Base-by-base conservation (phyloP, 352 stramenopile species). In the Globisporangium alternatum region DNA sequence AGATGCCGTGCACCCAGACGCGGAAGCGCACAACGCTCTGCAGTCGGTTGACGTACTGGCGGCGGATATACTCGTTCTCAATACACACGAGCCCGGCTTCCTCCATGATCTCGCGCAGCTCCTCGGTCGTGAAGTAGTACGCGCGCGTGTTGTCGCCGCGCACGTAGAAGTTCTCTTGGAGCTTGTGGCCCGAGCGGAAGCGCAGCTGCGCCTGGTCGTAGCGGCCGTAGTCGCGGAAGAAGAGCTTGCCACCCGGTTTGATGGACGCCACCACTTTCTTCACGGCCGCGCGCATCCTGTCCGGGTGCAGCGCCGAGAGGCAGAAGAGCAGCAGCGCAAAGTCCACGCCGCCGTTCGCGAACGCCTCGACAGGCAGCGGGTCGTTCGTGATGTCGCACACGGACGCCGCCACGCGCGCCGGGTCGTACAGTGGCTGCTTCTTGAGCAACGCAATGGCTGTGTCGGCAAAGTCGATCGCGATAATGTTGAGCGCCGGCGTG, bases 171-270 rank as follows among this genome's bases (percentile, higher is more conserved):
- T 99, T 98, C 2, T 98, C 88, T 55, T 95, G 88, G 28, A 98
- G 76, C 57, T 96, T 93, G 68, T 90, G 83, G 35, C 84, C 88
- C 15, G 80, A 60, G 13, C 83, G 80, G 70, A 98, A 95, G 62
- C 97, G 94, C 60, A 98, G 80, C 80, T 98, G 96, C 7, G 94
- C 95, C 69, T 98, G 92, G 74, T 99, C 96, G 60, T 96, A 98
- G 44, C 95, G 81, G 1, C 95, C 96, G 72, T 98, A 99, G 79
- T 99, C 96, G 44, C 95, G 84, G 75, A 99, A 93, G 56, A 99
- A 93, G 15, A 95, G 71, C 58, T 91, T 93, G 48, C 84, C 86
- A 33, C 85, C 86, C 9, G 86, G 84, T 51, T 86, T 83, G 41
- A 93, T 81, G 1, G 80, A 72, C n/a, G 81, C 79, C 21, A 78